These are phyloP conservation scores for Fraxinus latifolia DNA, from an alignment of 305 asterid genomes.

Conservation along the genomic window DNA sequence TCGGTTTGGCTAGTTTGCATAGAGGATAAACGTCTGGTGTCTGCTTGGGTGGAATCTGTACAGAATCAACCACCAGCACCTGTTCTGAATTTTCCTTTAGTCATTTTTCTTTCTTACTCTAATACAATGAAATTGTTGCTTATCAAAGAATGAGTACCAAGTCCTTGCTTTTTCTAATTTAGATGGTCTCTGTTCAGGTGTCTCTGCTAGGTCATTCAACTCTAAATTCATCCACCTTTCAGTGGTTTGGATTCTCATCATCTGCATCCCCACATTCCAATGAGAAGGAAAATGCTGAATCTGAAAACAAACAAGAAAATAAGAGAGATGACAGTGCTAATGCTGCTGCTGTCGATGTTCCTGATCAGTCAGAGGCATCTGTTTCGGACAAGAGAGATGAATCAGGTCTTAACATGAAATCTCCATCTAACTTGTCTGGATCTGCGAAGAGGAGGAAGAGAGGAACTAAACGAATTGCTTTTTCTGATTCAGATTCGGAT, in stretches of 20 bases:
- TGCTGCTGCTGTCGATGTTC: conserved; percentile 23
- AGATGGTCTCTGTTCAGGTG: conserved; percentile 44
- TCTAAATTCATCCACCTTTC: conserved; percentile 37
- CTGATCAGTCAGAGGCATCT: conserved; percentile 22
- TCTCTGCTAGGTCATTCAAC: conserved; percentile 44
- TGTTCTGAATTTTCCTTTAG: conserved; percentile 8
- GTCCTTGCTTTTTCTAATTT: background rate
- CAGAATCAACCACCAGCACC: background rate
- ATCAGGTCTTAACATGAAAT: conserved; percentile 46
- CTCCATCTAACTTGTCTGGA: conserved; percentile 21
- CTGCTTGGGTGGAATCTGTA: conserved; percentile 2
- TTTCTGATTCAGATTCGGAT: conserved; percentile 58
- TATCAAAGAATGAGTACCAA: background rate
- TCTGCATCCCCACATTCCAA: conserved; percentile 55
- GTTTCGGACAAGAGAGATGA: conserved; percentile 38
- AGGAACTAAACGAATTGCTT: conserved; percentile 38
- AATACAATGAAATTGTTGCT: background rate
- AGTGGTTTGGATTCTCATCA: conserved; percentile 58
- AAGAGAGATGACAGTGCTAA: conserved; percentile 27
- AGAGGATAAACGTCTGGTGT: background rate
- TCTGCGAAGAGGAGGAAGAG: conserved; percentile 30
- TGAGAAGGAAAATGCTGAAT: conserved; percentile 48
- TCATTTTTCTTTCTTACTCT: background rate
- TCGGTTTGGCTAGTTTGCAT: background rate
- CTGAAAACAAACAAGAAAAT: conserved; percentile 30